These are phyloP conservation scores for Pythium dissimile DNA, from an alignment of 352 stramenopile species.

Conservation along the genomic window DNA sequence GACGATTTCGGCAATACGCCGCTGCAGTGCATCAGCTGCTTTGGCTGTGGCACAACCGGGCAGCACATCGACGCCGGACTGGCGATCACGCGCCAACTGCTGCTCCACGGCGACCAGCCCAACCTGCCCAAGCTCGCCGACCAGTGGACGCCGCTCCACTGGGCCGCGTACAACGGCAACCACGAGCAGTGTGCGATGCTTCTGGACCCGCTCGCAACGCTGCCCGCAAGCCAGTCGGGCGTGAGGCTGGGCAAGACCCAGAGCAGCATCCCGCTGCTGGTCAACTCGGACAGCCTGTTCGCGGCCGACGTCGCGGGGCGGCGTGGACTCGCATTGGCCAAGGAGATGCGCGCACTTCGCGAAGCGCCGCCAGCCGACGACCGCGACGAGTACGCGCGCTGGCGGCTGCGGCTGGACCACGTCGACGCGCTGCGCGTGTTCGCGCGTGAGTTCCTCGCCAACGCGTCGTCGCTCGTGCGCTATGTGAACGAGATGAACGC, in stretches of 20 bases:
- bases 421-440: slow-evolving; percentile 44
- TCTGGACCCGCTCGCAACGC: slow-evolving; percentile 29
- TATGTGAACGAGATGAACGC: slow-evolving; percentile 70
- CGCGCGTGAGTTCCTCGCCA: slow-evolving; percentile 48
- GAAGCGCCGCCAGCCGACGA: not conserved
- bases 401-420: slow-evolving; percentile 63
- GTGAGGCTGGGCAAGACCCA: slow-evolving; percentile 36
- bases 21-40: slow-evolving; percentile 75
- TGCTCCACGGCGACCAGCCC: slow-evolving; percentile 61
- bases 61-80: slow-evolving; percentile 63
- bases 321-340: slow-evolving; percentile 39
- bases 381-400: slow-evolving; percentile 37
- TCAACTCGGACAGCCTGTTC: slow-evolving; percentile 55
- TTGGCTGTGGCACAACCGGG: slow-evolving; percentile 59
- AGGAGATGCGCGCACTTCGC: slow-evolving; percentile 38
- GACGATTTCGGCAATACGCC: slow-evolving; percentile 81
- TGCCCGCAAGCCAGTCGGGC: slow-evolving; percentile 1
- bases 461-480: slow-evolving; percentile 29
- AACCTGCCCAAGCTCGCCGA: slow-evolving; percentile 67
- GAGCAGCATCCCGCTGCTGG: slow-evolving; percentile 50
- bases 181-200: slow-evolving; percentile 58
- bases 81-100: slow-evolving; percentile 54
- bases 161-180: slow-evolving; percentile 73
- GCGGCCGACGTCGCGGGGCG: slow-evolving; percentile 61
- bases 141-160: slow-evolving; percentile 74